Conservation (phyloP, 2,329 filamentous ascomycete species). For the Polytolypa hystricis region DNA sequence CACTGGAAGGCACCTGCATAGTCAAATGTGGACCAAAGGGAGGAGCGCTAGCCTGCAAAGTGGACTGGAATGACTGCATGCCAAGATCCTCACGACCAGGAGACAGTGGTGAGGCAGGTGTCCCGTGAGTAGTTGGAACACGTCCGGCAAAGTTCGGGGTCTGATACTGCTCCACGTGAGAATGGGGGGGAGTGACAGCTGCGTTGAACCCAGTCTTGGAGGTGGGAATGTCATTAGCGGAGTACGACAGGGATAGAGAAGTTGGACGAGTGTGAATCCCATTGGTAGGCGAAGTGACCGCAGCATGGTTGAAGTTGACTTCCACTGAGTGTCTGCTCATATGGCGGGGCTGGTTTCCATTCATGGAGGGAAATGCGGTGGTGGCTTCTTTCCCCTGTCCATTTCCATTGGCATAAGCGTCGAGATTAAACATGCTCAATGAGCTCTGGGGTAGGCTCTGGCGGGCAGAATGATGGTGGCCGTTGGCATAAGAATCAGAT, state of each 20-base stretch:
- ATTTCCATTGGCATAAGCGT: no score
- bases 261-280: slow-evolving; percentile 36
- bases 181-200: slow-evolving; percentile 41
- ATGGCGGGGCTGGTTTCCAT: slow-evolving; percentile 20
- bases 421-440: slow-evolving; percentile 31
- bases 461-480: slow-evolving; percentile 56
- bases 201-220: slow-evolving; percentile 54
- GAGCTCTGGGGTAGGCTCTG: slow-evolving; percentile 49
- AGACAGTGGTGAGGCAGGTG: slow-evolving; percentile 14
- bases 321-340: slow-evolving; percentile 36
- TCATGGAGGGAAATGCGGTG: slow-evolving; percentile 4
- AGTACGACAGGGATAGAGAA: slow-evolving; percentile 70
- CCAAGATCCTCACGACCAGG: slow-evolving; percentile 38
- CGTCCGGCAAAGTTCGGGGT: slow-evolving; percentile 67
- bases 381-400: slow-evolving; percentile 19
- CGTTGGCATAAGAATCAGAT: slow-evolving; percentile 55
- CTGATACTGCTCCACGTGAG: slow-evolving; percentile 48
- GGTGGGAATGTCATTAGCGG: slow-evolving; percentile 78
- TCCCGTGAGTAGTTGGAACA: slow-evolving; percentile 51
- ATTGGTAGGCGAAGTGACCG: slow-evolving; percentile 14
- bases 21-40: slow-evolving; percentile 60
- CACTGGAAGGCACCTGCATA: slow-evolving; percentile 20
- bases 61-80: slow-evolving; percentile 55
- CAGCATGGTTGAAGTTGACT: slow-evolving; percentile 19
- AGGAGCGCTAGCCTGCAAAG: slow-evolving; percentile 66